Percentiles rank a stretch among this genome's conserved stretches.
phyloP scores from a whole-genome alignment of 1,284 basidiomycete species.

The Serendipita sp. region DNA sequence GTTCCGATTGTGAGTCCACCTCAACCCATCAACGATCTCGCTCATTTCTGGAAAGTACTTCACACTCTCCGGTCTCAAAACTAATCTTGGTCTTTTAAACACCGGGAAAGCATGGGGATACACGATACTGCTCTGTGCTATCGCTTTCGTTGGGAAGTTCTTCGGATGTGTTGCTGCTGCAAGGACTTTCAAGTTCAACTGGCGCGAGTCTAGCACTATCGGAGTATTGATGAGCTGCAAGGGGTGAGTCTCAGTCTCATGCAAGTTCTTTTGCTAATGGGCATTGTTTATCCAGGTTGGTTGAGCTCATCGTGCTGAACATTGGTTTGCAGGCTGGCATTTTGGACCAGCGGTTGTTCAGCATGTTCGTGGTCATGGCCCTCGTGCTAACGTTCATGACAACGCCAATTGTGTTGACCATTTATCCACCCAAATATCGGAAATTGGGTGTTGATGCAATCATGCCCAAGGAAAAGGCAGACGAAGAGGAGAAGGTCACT shows the following conservation, averaged over 20 bases:
- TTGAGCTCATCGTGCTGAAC: conserved; percentile 38
- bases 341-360: conserved; percentile 40
- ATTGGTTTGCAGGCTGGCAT: conserved; percentile 73
- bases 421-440: conserved; percentile 61
- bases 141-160: conserved; percentile 42
- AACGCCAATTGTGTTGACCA: conserved; percentile 63
- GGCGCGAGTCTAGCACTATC: conserved; percentile 48
- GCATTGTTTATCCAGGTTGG: conserved; percentile 7
- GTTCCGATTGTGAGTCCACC: conserved; percentile 37
- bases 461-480: background rate
- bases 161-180: conserved; percentile 41
- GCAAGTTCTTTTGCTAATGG: background rate
- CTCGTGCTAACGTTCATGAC: conserved; percentile 79
- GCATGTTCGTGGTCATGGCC: conserved; percentile 87
- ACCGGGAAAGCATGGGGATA: conserved; percentile 48
- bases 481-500: background rate
- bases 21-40: background rate
- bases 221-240: conserved; percentile 65
- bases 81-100: conserved; percentile 47
- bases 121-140: conserved; percentile 31
- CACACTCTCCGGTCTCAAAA: conserved; percentile 49
- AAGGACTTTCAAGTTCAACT: conserved; percentile 35
- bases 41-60: conserved; percentile 31
- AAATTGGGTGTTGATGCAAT: conserved; percentile 18
- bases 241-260: conserved; percentile 29